These are phyloP conservation scores for Candida tropicalis DNA, from an alignment of 1,139 yeast species.

Conservation along the genomic window DNA sequence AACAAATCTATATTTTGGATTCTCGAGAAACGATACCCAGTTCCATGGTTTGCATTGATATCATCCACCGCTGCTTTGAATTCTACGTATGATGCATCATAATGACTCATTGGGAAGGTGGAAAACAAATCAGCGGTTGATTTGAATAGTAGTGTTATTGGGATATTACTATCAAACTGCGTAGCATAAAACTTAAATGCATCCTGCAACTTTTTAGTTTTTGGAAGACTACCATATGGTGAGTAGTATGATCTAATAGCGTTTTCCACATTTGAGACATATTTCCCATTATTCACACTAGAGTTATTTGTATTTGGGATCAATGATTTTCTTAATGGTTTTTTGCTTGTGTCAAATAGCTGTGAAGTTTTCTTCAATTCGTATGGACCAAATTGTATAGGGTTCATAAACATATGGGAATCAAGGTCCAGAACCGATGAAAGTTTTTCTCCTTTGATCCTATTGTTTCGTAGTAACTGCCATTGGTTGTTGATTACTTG, in stretches of 20 bases:
- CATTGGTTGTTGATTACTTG: not conserved
- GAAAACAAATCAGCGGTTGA: constrained; percentile 34
- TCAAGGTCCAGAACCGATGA: not conserved
- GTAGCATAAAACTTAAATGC: constrained; percentile 34
- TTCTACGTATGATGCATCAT: constrained; percentile 24
- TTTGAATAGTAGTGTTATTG: constrained; percentile 34
- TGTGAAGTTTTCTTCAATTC: constrained; percentile 9
- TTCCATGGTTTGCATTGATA: not conserved
- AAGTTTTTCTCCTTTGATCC: not conserved
- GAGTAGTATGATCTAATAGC: not conserved
- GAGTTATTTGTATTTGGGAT: not conserved
- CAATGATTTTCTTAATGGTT: not conserved
- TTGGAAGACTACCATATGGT: constrained; percentile 24
- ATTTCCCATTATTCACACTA: not conserved
- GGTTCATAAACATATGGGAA: constrained; percentile 6
- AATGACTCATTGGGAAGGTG: constrained; percentile 27
- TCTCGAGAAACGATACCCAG: not conserved
- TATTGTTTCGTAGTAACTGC: not conserved
- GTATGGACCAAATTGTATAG: constrained; percentile 11
- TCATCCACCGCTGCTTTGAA: not conserved
- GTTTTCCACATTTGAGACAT: not conserved
- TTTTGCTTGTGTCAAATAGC: constrained; percentile 4
- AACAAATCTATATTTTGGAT: constrained; percentile 30
- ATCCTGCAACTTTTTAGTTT: constrained; percentile 15
- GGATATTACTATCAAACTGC: constrained; percentile 28